phyloP scores from a whole-genome alignment of 179 eudicot species.

The Silene coronaria region DNA sequence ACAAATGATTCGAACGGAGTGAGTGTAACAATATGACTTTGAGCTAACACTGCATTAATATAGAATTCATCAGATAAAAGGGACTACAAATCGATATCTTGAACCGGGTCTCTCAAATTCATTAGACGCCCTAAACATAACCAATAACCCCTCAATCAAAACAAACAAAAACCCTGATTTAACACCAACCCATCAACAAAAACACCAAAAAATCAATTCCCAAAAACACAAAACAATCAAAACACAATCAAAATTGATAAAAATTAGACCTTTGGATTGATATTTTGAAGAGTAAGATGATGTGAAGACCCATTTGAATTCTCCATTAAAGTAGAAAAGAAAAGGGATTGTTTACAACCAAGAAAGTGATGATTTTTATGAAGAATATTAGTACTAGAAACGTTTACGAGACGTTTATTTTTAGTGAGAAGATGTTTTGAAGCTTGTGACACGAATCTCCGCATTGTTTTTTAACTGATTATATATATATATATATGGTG shows the following conservation, averaged over 20 bases:
- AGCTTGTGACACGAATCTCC: conserved; percentile 47
- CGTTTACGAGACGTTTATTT: background rate
- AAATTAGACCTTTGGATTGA: conserved; percentile 62
- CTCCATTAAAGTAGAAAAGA: conserved; percentile 27
- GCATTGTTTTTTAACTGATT: conserved; percentile 26
- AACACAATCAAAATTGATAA: background rate
- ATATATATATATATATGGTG: too few relatives aligned
- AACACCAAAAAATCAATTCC: background rate
- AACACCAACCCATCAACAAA: conserved; percentile 7
- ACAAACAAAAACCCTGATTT: conserved; percentile 1
- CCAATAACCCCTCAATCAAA: conserved; percentile 19
- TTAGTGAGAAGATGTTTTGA: conserved; percentile 30
- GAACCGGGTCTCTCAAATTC: background rate
- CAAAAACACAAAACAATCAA: conserved; percentile 7
- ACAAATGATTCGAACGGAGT: too few relatives aligned
- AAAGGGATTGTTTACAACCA: conserved; percentile 9
- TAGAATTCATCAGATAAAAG: conserved; percentile 1
- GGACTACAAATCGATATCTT: too few relatives aligned
- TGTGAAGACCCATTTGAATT: conserved; percentile 30
- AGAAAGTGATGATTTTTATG: background rate
- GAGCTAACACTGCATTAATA: background rate
- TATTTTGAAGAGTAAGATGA: conserved; percentile 35
- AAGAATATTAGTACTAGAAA: background rate
- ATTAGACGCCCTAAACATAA: background rate
- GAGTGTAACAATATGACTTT: too few relatives aligned